phyloP scores from a whole-genome alignment of 2,329 filamentous ascomycete genomes.

The Fusarium poae region DNA sequence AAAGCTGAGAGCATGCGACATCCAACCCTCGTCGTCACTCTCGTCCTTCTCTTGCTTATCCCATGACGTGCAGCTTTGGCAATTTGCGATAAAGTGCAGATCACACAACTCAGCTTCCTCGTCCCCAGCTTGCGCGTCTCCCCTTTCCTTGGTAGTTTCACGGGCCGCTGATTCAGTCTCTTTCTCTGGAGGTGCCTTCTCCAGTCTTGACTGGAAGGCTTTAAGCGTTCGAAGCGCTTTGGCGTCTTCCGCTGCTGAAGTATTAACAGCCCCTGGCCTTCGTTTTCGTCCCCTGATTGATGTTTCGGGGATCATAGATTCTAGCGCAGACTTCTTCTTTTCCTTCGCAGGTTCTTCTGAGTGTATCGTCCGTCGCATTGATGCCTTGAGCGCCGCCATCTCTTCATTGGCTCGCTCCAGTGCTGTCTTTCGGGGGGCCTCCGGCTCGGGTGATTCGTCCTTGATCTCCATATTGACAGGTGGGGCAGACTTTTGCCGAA shows the following conservation, averaged over 20 bases:
- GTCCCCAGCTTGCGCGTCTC: constrained; percentile 55
- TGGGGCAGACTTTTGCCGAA: constrained; percentile 30
- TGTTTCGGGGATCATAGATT: constrained; percentile 79
- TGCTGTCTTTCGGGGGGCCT: constrained; percentile 60
- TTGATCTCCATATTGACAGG: constrained; percentile 25
- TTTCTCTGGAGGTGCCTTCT: constrained; percentile 62
- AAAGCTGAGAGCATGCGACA: constrained; percentile 87
- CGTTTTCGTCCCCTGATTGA: constrained; percentile 79
- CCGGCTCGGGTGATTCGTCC: constrained; percentile 46
- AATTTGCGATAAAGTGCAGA: constrained; percentile 94
- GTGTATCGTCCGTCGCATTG: constrained; percentile 77
- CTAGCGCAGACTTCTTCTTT: constrained; percentile 75
- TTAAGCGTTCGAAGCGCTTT: constrained; percentile 78
- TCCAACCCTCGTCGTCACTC: constrained; percentile 79
- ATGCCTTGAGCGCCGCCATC: constrained; percentile 83
- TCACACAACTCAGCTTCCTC: constrained; percentile 86
- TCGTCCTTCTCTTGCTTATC: constrained; percentile 73
- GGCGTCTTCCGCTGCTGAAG: constrained; percentile 68
- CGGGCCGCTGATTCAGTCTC: constrained; percentile 40
- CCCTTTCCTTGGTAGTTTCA: constrained; percentile 46
- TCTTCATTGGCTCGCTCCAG: constrained; percentile 82
- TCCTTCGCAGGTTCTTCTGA: constrained; percentile 63
- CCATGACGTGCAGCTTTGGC: constrained; percentile 91
- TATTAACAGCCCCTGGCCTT: constrained; percentile 67
- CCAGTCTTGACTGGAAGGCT: constrained; percentile 83